Evolutionary conservation across 2,329 filamentous ascomycete species (phyloP), one percentile per base, ranked within the genome.

Genomic region (Cladophialophora exuberans): DNA sequence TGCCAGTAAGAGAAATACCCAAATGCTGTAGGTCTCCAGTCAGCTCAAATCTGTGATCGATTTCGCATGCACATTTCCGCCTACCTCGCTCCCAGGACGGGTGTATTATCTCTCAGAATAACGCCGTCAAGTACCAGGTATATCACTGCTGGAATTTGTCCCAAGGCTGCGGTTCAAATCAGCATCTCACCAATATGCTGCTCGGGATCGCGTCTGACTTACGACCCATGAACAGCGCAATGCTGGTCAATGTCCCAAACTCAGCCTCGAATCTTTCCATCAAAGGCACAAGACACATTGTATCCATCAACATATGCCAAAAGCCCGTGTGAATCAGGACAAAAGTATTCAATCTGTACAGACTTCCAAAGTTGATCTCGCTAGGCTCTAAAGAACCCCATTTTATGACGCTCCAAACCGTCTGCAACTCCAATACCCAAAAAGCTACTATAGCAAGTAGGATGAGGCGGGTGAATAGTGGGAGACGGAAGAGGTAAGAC

Each of bases 251-350:
- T 6, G 93, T 97, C 48, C 94, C 94, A 72, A 95, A 86, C 71
- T 97, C 93, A 59, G 84, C 83, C 76, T 99, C 94, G 72, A 97
- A 99, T 58, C 92, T 84, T 73, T 97, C 93, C 70, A 99, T 76
- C 47, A 99, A 78, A n/a, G 94, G 94, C 33, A 87, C 86, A 60
- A 97, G 72, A 18, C 90, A 89, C 60, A 95, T 48, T 20, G 90
- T 71, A 72, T 97, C 96, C 68, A 95, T 76, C 49, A 92, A 67
- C 58, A 87, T 81, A 72, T 97, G 94, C 64, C 96, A 77, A 69
- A 95, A 81, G 65, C 87, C 88, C 39, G 84, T 72, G 70, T 99
- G 94, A 57, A 97, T 85, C 53, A 99, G 78, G 1, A 92, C 90
- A 68, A 90, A 99, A 0, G 93, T 95, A 69, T 96, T 97, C 30